Percentiles rank a stretch among this genome's conserved stretches.
phyloP scores from a whole-genome alignment of 148 eudicot genomes.

The Oxyria digyna region DNA sequence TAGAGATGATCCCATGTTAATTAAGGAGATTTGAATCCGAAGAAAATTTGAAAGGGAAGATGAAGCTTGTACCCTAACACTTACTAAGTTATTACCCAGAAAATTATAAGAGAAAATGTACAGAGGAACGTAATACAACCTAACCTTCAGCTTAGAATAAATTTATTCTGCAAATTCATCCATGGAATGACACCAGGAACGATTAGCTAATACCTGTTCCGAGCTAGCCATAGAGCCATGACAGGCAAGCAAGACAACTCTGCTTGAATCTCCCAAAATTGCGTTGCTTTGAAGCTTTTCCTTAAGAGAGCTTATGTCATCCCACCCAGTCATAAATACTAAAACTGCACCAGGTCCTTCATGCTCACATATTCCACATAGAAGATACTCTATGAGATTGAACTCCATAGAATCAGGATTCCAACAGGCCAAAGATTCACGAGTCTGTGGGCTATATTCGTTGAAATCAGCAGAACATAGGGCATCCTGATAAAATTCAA shows the following conservation, averaged over 20 bases:
- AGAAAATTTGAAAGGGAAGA: not conserved
- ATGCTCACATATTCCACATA: conserved; percentile 70
- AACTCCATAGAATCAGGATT: conserved; percentile 95
- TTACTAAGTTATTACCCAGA: not conserved
- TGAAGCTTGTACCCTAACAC: not conserved
- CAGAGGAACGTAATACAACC: not conserved
- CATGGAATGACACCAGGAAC: not conserved
- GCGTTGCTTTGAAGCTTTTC: conserved; percentile 78
- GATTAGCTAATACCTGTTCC: conserved; percentile 55
- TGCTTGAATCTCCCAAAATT: conserved; percentile 58
- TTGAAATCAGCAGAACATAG: conserved; percentile 68
- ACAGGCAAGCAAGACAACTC: conserved; percentile 81
- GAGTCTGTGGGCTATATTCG: conserved; percentile 48
- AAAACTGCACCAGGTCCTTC: conserved; percentile 80
- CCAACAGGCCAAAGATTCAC: conserved; percentile 89
- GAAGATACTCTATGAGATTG: conserved; percentile 74
- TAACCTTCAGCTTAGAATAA: not conserved
- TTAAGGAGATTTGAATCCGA: too few relatives aligned
- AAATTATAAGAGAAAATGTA: too few relatives aligned
- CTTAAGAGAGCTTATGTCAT: conserved; percentile 86
- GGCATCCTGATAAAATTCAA: conserved; percentile 46
- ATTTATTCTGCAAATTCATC: not conserved
- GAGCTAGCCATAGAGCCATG: conserved; percentile 97
- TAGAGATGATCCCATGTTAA: conserved; percentile 3
- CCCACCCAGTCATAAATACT: conserved; percentile 98